Conservation (phyloP, 2,329 filamentous ascomycete genomes). For the Pseudogymnoascus verrucosus region DNA sequence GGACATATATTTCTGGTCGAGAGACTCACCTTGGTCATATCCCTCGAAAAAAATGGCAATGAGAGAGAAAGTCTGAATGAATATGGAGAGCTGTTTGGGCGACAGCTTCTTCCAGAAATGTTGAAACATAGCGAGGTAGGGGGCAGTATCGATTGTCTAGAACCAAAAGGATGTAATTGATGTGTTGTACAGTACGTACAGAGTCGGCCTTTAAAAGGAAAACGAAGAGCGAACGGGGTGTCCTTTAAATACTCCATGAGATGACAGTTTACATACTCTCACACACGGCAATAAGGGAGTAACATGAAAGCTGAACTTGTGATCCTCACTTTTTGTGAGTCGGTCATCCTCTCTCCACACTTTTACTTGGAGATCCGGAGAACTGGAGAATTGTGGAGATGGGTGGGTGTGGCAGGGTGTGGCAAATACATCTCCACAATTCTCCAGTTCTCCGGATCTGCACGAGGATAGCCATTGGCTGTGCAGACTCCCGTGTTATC, state of each 20-base stretch:
- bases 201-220: slow-evolving; percentile 10
- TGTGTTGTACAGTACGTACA: slow-evolving; percentile 12
- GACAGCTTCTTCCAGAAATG: slow-evolving; percentile 35
- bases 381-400: not conserved
- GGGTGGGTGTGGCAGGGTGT: no score
- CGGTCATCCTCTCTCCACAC: not conserved
- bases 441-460: not conserved
- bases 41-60: slow-evolving; percentile 35
- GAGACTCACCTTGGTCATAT: slow-evolving; percentile 38
- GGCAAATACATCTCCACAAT: no score
- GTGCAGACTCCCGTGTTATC: not conserved
- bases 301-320: not conserved
- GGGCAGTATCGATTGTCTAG: slow-evolving; percentile 20
- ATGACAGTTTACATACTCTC: not conserved
- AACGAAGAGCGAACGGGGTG: not conserved
- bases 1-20: not conserved
- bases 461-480: not conserved
- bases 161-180: slow-evolving; percentile 20
- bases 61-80: slow-evolving; percentile 26
- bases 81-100: slow-evolving; percentile 34
- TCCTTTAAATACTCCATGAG: not conserved
- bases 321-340: not conserved
- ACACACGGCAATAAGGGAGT: not conserved
- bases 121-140: slow-evolving; percentile 27
- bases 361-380: not conserved